Base-by-base conservation (phyloP, 148 eudicot species). In the Rheum nobile region DNA sequence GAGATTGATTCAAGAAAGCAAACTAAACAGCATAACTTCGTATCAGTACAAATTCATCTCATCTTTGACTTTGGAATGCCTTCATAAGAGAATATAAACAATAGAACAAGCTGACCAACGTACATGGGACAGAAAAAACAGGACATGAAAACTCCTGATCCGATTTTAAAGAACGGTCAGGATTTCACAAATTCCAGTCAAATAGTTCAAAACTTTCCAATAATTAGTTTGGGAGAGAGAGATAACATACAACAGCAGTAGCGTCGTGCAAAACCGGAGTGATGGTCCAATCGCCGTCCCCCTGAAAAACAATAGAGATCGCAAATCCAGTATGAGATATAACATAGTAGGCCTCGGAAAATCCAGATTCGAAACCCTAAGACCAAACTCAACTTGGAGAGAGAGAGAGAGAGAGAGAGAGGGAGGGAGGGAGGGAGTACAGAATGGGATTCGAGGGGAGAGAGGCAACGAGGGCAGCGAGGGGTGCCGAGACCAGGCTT, bases 391-490 rank as follows among this genome's bases (percentile, higher is more conserved):
- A 41, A 77, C 4, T 0, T 1, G 57, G 57, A 50, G 52, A 32
- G 32, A 16, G 41, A 4, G 67, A 75, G 0, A 29, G n/a, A n/a
- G n/a, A n/a, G n/a, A n/a, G n/a, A n/a, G n/a, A n/a, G 46, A 43
- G 41, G 37, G 32, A 16, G 41, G 6, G 68, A 76, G 0, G 21
- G 57, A 43, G 35, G 32, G 67, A 43, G 50, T 79, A 91, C 92
- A 24, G 82, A 67, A 68, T 67, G 28, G 13, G 90, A 77, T 80
- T 82, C 79, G 71, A 88, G 72, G 77, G 83, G 89, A 65, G 88
- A 88, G 67, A 90, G 91, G 74, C 92, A 90, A 16, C 97, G 94
- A 22, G 92, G 97, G 80, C 95, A 89, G 4, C 92, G 86, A 41
- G 96, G 84, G 8, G 91, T 74, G 41, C 97, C 96, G 34, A 90